These are phyloP conservation scores for Atkinsonella hypoxylon DNA, from an alignment of 2,329 filamentous ascomycete species.

Conservation along the genomic window DNA sequence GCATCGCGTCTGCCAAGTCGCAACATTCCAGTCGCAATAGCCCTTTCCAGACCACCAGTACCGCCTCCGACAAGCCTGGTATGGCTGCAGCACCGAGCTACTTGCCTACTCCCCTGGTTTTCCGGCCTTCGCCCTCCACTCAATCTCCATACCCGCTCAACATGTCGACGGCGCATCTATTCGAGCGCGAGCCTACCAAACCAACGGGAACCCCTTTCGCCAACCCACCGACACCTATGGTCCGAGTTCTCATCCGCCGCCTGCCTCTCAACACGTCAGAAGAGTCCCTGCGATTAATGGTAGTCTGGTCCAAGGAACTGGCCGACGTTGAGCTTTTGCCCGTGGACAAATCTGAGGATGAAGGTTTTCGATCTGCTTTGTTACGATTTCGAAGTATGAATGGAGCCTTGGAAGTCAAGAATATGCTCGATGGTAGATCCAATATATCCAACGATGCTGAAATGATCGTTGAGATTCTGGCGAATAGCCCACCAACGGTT, in stretches of 20 bases:
- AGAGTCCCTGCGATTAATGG: constrained; percentile 43
- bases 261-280: constrained; percentile 42
- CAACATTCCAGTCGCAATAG: constrained; percentile 20
- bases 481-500: constrained; percentile 23
- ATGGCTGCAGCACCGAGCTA: constrained; percentile 34
- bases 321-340: constrained; percentile 38
- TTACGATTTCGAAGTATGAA: constrained; percentile 38
- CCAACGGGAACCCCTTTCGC: constrained; percentile 28
- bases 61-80: constrained; percentile 16
- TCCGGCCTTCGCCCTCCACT: constrained; percentile 20
- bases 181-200: constrained; percentile 30
- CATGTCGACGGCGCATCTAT: constrained; percentile 18
- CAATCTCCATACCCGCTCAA: constrained; percentile 23
- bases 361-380: constrained; percentile 38
- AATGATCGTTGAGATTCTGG: constrained; percentile 46
- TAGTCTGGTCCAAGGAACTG: constrained; percentile 46
- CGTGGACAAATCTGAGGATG: constrained; percentile 35
- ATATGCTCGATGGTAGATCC: constrained; percentile 43
- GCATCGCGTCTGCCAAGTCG: constrained; percentile 14
- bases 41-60: constrained; percentile 17
- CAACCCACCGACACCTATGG: constrained; percentile 22
- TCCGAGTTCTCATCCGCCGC: constrained; percentile 38
- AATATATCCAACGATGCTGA: constrained; percentile 38
- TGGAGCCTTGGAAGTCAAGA: constrained; percentile 45
- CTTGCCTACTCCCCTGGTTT: constrained; percentile 27